These are phyloP conservation scores for Firmiana major DNA, from an alignment of 345 rosid species.

Conservation along the genomic window DNA sequence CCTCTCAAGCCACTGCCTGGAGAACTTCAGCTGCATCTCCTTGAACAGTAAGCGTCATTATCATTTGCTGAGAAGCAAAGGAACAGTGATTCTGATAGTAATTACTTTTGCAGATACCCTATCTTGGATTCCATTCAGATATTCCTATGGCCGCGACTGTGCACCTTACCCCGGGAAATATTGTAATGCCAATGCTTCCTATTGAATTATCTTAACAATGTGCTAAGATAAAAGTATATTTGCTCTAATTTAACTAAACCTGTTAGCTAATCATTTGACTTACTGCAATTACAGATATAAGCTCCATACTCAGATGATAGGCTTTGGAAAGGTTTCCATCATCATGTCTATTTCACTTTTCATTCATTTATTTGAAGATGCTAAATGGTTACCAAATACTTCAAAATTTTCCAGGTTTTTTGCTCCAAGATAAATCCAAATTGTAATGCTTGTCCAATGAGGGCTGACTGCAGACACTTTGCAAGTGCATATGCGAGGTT, in stretches of 20 bases:
- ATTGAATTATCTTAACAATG: background rate
- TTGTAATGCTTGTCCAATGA: slow-evolving; percentile 80
- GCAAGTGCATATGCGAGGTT: slow-evolving; percentile 65
- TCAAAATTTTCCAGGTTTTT: slow-evolving; percentile 43
- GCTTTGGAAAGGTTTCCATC: slow-evolving; percentile 76
- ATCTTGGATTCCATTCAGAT: slow-evolving; percentile 53
- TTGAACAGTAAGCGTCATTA: slow-evolving; percentile 36
- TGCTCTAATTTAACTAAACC: background rate
- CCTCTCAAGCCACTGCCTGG: slow-evolving; percentile 61
- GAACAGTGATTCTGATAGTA: background rate
- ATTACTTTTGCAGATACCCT: slow-evolving; percentile 46
- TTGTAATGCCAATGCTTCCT: slow-evolving; percentile 33
- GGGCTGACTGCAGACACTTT: slow-evolving; percentile 69
- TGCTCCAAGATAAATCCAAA: slow-evolving; percentile 74
- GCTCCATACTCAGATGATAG: slow-evolving; percentile 70
- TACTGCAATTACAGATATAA: slow-evolving; percentile 42
- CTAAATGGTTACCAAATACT: too few species aligned
- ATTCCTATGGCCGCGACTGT: slow-evolving; percentile 62
- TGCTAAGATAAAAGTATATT: background rate
- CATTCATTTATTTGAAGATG: background rate
- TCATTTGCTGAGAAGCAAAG: background rate
- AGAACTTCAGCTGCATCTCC: slow-evolving; percentile 53
- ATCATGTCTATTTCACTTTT: background rate
- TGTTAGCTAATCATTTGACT: background rate
- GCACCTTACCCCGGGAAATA: slow-evolving; percentile 44